Base-by-base conservation (phyloP, 179 eudicot genomes). In the Amaranthus tricolor region DNA sequence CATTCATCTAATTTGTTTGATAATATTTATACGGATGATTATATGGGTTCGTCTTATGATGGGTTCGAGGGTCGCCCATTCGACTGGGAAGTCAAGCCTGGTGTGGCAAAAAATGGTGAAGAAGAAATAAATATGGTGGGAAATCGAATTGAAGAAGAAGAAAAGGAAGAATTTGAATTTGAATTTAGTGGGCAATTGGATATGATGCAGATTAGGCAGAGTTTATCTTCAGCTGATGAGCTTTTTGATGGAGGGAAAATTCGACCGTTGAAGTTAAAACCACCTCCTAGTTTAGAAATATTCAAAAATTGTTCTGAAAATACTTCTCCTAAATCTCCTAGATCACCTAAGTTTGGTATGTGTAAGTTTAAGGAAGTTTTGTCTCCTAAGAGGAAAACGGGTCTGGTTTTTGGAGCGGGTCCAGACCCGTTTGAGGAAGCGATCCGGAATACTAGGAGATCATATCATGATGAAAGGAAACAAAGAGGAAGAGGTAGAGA, bases 231-330 rank as follows among this genome's bases (percentile, higher is more conserved):
- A 6, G 97, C 97, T 47, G 97, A 92, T 45, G 96, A 92, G 75
- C 88, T 92, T 16, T 92, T 92, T 79, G 80, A 81, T 56, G 84
- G 86, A n/a, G 97, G 97, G 0, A 84, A 83, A 45, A 92, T 92
- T 79, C 87, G 82, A 65, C 90, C 96, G 0, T 78, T 90, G n/a
- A 90, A 86, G 71, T 74, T 90, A 9, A 89, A 85, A 59, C 96
- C 96, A 2, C 87, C 93, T 2, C 90, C 91, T 5, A 48, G 84
- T 5, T 62, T 81, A 4, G 77, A 74, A 6, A 60, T 66, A 60
- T 63, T 21, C 5, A 13, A 9, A 3, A 53, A 62, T 45, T 3
- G 43, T 12, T 77, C 72, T 17, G 58, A 9, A 6, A 51, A 12
- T 68, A 60, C 21, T 17, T 79, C 91, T 4, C 85, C 86, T 0